Evolutionary conservation across 495 filamentous ascomycete species (phyloP), one percentile per base, ranked within the genome.

Genomic region (Trichoderma parareesei): DNA sequence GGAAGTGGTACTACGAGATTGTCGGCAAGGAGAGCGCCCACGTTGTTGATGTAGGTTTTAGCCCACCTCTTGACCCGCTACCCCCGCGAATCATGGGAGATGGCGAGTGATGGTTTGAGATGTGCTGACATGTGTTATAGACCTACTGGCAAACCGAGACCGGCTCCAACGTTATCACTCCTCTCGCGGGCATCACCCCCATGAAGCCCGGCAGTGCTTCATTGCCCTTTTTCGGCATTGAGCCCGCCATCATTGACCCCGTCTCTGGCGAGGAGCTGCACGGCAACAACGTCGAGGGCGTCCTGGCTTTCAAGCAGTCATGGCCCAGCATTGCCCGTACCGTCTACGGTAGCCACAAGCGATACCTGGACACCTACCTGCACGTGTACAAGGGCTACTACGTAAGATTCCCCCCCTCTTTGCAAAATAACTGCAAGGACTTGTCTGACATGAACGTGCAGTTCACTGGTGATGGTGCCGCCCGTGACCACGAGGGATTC

Each of bases 121-220:
- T n/a, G 8, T 49, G 38, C 65, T 65, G 57, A 60, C 60, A 67
- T 64, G 66, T 48, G 62, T 18, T 7, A 49, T 71, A 98, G 92
- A 99, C 94, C 57, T 99, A 99, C 83, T 99, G 94, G 95, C 94
- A 99, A 87, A 99, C 94, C 66, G 94, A 99, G 81, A 99, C 94
- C 10, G 94, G 94, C 63, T 98, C 92, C 60, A 88, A 98, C 74
- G 92, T 96, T 68, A 91, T 92, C 69, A 87, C 88, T 5, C 89
- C 89, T 16, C 82, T 92, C 38, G 88, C 83, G 43, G 89, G 89
- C 70, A 77, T 90, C 38, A 92, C 89, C 9, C 88, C 89, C 6
- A 91, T 89, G 41, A 92, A 92, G 75, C 89, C 89, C 41, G 89
- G 89, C 55, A 87, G 83, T 68, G 89, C 89, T 6, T 90, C 89